Evolutionary conservation across 1,139 yeast genomes (phyloP), one percentile per base, ranked within the genome.

Genomic region (Arxiozyma bovina): DNA sequence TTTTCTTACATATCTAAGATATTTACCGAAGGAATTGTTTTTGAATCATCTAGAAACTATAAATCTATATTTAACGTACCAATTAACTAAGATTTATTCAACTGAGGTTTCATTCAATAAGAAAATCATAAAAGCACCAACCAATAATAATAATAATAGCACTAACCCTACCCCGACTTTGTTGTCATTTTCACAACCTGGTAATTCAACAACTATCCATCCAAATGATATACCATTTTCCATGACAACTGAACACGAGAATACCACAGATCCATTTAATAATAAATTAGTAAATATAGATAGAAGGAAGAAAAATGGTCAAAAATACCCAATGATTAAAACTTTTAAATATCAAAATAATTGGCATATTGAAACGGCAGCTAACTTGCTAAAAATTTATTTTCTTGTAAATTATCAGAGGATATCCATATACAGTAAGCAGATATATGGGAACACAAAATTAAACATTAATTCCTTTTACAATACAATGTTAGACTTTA

Each of bases 401-500:
- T 79, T 78, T 62, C 71, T 72, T 50, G 84, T 88, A 1, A 85
- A 84, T 62, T 30, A 58, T 45, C 55, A 59, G 48, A 60, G 63
- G 55, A 55, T 57, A 22, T 58, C 62, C 53, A 55, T 61, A 27
- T n/a, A 17, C n/a, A 6, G 22, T 7, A 12, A 17, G n/a, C 20
- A 41, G 40, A 12, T 46, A 3, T 22, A 45, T 23, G 20, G 27
- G 5, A 74, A 71, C 49, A 62, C 81, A 47, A 63, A 81, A 0
- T 78, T 83, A 0, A 72, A 76, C 4, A 77, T 82, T 17, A 63
- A 71, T 1, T 55, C 48, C 4, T 93, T 90, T 63, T 93, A 91
- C 72, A 91, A 91, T 66, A 78, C 87, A 4, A 74, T 90, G 70
- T 85, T 87, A 1, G 98, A 93, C 67, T 87, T 77, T 68, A 82